These are phyloP conservation scores for Hypoxylon lienhwacheense DNA, from an alignment of 495 filamentous ascomycete species.

Conservation along the genomic window DNA sequence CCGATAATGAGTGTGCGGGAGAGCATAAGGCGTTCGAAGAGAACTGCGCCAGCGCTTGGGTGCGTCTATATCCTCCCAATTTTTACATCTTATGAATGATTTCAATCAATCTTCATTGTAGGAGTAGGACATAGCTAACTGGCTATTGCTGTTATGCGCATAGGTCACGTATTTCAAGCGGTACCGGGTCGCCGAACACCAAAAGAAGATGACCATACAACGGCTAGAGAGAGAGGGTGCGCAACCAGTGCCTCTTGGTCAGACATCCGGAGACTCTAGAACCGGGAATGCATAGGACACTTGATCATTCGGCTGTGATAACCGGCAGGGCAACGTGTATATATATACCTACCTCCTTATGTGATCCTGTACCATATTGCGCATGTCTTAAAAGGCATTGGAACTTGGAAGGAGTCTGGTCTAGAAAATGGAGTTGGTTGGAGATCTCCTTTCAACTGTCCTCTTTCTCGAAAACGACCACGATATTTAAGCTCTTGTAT, in stretches of 20 bases:
- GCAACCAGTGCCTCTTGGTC: conserved; percentile 53
- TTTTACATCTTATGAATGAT: background rate
- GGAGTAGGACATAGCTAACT: background rate
- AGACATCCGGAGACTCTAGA: conserved; percentile 13
- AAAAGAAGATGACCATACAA: conserved; percentile 77
- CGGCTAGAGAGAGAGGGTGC: conserved; percentile 80
- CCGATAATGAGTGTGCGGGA: conserved; percentile 64
- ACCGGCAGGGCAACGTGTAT: background rate
- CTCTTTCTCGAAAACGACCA: background rate
- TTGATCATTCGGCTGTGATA: background rate
- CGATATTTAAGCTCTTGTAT: too few species aligned
- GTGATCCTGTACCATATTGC: conserved; percentile 22
- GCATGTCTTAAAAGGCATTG: conserved; percentile 10
- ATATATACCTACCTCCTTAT: background rate
- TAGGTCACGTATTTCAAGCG: conserved; percentile 98
- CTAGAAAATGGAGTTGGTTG: conserved; percentile 8
- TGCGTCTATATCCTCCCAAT: conserved; percentile 46
- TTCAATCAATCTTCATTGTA: too few species aligned
- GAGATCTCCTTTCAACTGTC: conserved; percentile 13
- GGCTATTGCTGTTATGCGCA: background rate
- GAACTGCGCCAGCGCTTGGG: conserved; percentile 81
- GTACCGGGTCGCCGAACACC: conserved; percentile 85
- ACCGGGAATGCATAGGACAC: conserved; percentile 6
- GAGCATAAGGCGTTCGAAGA: conserved; percentile 69
- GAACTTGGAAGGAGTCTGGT: conserved; percentile 16